A percentile compares a stretch with the other conserved stretches of the same genome.
Conservation (phyloP, 306 rosid species). For the Quercus aquifolioides region DNA sequence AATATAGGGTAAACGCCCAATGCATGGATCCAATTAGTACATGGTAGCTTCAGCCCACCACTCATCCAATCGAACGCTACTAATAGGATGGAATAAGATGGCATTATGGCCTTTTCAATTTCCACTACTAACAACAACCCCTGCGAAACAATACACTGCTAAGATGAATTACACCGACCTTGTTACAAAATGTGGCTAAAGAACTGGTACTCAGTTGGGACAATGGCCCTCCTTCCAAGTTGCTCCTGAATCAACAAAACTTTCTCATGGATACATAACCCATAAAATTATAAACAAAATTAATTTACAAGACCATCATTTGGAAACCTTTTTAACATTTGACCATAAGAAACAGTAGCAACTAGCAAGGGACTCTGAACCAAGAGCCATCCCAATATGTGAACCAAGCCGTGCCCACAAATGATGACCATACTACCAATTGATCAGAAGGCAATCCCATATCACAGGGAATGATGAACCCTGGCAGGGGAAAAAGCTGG, state of each 20-base stretch:
- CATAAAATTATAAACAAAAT: constrained; percentile 21
- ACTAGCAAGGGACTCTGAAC: constrained; percentile 9
- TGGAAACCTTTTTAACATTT: not conserved
- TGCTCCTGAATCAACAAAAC: constrained; percentile 30
- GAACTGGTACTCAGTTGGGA: constrained; percentile 7
- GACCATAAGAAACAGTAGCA: constrained; percentile 16
- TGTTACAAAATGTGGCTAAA: constrained; percentile 16
- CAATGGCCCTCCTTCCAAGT: constrained; percentile 14
- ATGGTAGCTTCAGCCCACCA: too few species aligned
- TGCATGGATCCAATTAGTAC: too few species aligned
- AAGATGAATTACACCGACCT: not conserved
- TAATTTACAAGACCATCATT: constrained; percentile 18
- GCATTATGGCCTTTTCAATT: not conserved
- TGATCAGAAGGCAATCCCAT: constrained; percentile 11
- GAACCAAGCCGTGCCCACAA: constrained; percentile 1
- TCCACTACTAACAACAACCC: not conserved
- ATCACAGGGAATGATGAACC: not conserved
- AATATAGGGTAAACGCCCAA: too few species aligned
- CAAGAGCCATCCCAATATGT: constrained; percentile 4
- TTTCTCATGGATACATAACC: constrained; percentile 22
- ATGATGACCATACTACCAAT: constrained; percentile 5
- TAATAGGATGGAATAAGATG: not conserved
- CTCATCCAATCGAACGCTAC: too few species aligned
- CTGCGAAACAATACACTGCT: not conserved
- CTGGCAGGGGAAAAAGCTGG: constrained; percentile 8